phyloP scores from a whole-genome alignment of 2,329 filamentous ascomycete species.

The Mariannaea elegans region DNA sequence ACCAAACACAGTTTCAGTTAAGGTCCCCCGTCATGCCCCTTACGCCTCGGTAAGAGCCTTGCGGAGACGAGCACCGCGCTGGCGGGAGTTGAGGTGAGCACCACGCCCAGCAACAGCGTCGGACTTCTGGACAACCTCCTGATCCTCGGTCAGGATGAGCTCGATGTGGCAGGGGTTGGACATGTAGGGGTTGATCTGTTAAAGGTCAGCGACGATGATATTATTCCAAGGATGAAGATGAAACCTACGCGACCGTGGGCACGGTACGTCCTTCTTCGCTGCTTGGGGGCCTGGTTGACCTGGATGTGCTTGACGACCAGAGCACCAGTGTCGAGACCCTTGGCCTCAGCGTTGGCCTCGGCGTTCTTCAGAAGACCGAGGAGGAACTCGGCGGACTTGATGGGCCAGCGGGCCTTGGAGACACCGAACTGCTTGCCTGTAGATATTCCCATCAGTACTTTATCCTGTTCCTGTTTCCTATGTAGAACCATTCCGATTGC shows the following conservation, averaged over 20 bases:
- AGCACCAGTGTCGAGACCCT: constrained; percentile 97
- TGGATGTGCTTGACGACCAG: constrained; percentile 99
- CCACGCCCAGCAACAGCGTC: constrained; percentile 80
- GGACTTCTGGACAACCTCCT: constrained; percentile 95
- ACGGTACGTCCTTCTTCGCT: constrained; percentile 99
- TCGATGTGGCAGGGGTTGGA: constrained; percentile 99
- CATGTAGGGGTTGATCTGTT: constrained; percentile 99
- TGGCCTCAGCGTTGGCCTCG: constrained; percentile 95
- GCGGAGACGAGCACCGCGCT: constrained; percentile 79
- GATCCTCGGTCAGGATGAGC: constrained; percentile 97
- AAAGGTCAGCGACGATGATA: constrained; percentile 15
- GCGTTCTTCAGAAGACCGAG: constrained; percentile 97
- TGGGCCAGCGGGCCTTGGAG: constrained; percentile 96
- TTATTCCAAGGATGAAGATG: neutral
- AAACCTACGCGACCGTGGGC: constrained; percentile 97
- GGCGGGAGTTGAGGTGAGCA: constrained; percentile 84
- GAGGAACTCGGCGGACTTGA: constrained; percentile 99
- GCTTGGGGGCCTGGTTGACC: constrained; percentile 99
- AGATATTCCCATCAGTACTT: constrained; percentile 40
- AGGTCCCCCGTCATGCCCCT: constrained; percentile 36
- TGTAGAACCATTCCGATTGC: neutral
- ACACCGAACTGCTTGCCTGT: constrained; percentile 99
- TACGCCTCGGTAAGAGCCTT: constrained; percentile 73
- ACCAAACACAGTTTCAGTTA: constrained; percentile 37
- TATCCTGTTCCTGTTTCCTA: neutral